A percentile compares a stretch with the other conserved stretches of the same genome.
These are phyloP conservation scores for Allium cepa DNA, from an alignment of 106 monocot genomes.

Conservation along the genomic window DNA sequence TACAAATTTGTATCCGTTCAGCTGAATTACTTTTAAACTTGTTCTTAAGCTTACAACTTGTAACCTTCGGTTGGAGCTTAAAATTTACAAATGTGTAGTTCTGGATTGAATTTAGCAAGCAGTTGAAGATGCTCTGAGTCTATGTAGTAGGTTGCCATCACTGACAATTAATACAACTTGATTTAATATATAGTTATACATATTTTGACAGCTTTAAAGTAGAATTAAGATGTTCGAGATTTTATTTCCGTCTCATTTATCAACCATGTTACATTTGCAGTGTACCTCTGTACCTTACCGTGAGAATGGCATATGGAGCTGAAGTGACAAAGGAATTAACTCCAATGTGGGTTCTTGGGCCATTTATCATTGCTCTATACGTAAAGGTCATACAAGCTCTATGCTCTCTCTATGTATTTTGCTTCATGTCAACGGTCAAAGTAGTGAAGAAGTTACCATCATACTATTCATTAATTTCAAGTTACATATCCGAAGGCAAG, in stretches of 20 bases:
- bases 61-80: too few species aligned
- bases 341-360: slow-evolving; percentile 69
- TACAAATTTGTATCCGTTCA: too few species aligned
- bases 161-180: too few species aligned
- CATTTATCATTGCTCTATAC: slow-evolving; percentile 45
- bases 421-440: slow-evolving; percentile 30
- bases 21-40: too few species aligned
- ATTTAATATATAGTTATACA: not conserved
- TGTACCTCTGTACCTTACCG: slow-evolving; percentile 47
- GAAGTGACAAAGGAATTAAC: slow-evolving; percentile 58
- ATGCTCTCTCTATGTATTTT: slow-evolving; percentile 37
- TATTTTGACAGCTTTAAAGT: not conserved
- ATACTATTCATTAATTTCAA: slow-evolving; percentile 19
- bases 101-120: too few species aligned
- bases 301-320: slow-evolving; percentile 44
- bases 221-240: not conserved
- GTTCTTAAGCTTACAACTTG: too few species aligned
- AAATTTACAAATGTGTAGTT: too few species aligned
- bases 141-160: too few species aligned
- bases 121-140: too few species aligned
- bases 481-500: slow-evolving; percentile 44
- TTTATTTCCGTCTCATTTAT: not conserved
- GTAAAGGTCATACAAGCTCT: slow-evolving; percentile 48
- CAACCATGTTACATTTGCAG: slow-evolving; percentile 20
- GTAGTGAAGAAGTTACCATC: slow-evolving; percentile 40